A percentile compares a stretch with the other conserved stretches of the same genome.
These are phyloP conservation scores for Gelatoporia subvermispora DNA, from an alignment of 768 basidiomycete species.

Conservation along the genomic window DNA sequence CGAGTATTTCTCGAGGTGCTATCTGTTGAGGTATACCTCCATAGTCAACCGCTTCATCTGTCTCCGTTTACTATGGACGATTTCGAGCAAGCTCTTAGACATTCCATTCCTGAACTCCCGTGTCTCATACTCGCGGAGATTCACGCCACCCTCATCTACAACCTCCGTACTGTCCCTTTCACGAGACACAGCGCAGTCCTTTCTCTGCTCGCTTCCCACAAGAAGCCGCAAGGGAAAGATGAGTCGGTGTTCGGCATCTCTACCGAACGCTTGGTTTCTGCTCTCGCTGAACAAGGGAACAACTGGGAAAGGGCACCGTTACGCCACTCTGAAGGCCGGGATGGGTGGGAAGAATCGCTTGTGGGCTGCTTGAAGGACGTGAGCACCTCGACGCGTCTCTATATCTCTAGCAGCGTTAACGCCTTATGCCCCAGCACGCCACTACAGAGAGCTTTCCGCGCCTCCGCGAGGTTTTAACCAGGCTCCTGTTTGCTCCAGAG, in stretches of 20 bases:
- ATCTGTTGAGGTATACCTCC: neutral
- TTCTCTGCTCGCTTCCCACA: conserved; percentile 48
- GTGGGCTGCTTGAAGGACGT: conserved; percentile 89
- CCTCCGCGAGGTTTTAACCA: conserved; percentile 65
- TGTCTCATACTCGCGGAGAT: conserved; percentile 83
- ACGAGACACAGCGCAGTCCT: conserved; percentile 70
- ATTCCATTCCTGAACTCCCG: conserved; percentile 60
- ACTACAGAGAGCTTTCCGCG: conserved; percentile 67
- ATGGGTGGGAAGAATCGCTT: conserved; percentile 90
- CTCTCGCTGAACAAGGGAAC: conserved; percentile 78
- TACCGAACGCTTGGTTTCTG: conserved; percentile 57
- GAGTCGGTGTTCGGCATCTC: conserved; percentile 48
- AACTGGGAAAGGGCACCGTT: conserved; percentile 81
- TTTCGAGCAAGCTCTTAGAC: conserved; percentile 81
- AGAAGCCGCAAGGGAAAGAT: conserved; percentile 38
- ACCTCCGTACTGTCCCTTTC: conserved; percentile 78
- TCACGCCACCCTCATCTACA: conserved; percentile 85
- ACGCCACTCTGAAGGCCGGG: conserved; percentile 65
- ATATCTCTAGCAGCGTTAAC: conserved; percentile 1
- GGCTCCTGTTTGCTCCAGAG: conserved; percentile 68
- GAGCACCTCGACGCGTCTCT: too few species aligned
- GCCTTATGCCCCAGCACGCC: conserved; percentile 55
- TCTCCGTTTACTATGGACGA: conserved; percentile 92
- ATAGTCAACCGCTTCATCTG: conserved; percentile 80
- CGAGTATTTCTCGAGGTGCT: neutral